Evolutionary conservation across 345 rosid genomes (phyloP).

Genomic region (Pugionium cornutum): DNA sequence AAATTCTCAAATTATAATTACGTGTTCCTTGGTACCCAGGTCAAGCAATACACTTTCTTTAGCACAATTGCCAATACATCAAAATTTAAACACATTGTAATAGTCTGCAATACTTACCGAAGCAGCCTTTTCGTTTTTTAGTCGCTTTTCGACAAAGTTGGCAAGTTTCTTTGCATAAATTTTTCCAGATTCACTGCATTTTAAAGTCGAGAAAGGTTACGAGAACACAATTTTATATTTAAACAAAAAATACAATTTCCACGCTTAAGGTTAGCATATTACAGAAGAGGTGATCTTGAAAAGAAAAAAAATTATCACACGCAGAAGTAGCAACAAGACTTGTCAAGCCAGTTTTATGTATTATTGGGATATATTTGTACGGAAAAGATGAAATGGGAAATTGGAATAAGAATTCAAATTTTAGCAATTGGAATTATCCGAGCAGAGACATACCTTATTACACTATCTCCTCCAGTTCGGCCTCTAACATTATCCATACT

Average conservation of each 20-base stretch:
- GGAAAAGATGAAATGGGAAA: background rate
- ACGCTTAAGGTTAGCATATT: slow-evolving; percentile 10
- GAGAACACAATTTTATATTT: slow-evolving; percentile 16
- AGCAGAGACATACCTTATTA: slow-evolving; percentile 59
- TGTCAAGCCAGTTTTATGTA: background rate
- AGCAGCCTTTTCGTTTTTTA: slow-evolving; percentile 95
- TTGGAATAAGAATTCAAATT: too few relatives aligned
- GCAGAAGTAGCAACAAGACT: background rate
- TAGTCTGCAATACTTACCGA: slow-evolving; percentile 61
- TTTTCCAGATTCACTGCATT: slow-evolving; percentile 80
- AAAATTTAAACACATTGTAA: background rate
- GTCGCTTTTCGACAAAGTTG: slow-evolving; percentile 86
- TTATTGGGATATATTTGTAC: slow-evolving; percentile 14
- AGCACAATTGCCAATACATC: slow-evolving; percentile 4
- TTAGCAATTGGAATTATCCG: slow-evolving; percentile 2
- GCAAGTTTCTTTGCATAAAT: slow-evolving; percentile 85
- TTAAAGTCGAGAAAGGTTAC: slow-evolving; percentile 28
- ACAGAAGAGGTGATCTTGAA: slow-evolving; percentile 11
- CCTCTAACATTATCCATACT: slow-evolving; percentile 95
- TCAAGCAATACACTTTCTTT: slow-evolving; percentile 20
- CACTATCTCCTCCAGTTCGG: slow-evolving; percentile 93
- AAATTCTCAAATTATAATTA: too few relatives aligned
- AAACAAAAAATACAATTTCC: slow-evolving; percentile 3
- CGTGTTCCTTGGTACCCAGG: too few relatives aligned
- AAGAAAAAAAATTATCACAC: background rate